phyloP scores from a whole-genome alignment of 257 asterid species.

The Nicotiana sylvestris region DNA sequence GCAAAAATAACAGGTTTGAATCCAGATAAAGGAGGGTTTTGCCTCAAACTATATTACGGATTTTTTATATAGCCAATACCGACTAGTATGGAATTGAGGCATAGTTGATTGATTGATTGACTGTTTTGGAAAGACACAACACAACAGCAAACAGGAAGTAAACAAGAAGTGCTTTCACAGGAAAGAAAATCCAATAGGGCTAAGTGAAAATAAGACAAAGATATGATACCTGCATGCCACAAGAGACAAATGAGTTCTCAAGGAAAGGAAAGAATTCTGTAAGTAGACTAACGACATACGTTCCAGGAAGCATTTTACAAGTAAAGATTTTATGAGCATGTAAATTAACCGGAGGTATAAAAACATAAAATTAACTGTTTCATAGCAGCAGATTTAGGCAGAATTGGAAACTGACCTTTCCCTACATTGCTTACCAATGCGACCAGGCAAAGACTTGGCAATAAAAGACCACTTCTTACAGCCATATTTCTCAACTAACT shows the following conservation, averaged over 20 bases:
- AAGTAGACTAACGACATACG: neutral
- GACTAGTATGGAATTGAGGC: neutral
- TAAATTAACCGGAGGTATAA: neutral
- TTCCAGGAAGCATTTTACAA: neutral
- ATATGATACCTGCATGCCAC: neutral
- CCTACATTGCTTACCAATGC: constrained; percentile 89
- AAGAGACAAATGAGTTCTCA: neutral
- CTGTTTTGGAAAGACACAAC: neutral
- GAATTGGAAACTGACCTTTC: constrained; percentile 52
- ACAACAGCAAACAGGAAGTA: neutral
- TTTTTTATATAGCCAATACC: neutral
- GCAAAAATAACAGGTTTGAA: neutral
- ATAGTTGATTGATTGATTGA: constrained; percentile 5
- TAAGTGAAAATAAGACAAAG: neutral
- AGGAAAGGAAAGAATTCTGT: neutral
- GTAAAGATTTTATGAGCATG: neutral
- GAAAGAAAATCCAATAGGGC: neutral
- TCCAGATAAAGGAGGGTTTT: neutral
- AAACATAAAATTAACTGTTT: neutral
- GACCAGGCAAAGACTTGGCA: constrained; percentile 67
- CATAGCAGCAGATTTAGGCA: neutral
- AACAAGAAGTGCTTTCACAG: neutral
- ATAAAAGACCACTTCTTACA: constrained; percentile 63
- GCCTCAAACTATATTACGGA: neutral
- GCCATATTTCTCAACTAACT: constrained; percentile 60